Conservation (phyloP, 768 basidiomycete species). For the Naematelia aurantialba region DNA sequence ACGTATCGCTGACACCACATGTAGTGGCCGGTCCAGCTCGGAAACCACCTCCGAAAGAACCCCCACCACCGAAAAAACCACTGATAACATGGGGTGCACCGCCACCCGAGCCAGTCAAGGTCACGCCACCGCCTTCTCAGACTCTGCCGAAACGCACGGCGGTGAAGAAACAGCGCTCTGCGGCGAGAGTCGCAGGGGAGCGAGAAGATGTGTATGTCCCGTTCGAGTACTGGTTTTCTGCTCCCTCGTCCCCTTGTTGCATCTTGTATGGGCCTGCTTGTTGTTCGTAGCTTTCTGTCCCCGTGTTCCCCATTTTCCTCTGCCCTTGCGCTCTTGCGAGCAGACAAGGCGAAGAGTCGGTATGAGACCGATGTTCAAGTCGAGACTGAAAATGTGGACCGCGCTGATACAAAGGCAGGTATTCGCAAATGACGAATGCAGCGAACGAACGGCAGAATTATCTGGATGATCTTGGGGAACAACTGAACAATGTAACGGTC, state of each 20-base stretch:
- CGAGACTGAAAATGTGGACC: neutral
- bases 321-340: too few relatives aligned
- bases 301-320: too few relatives aligned
- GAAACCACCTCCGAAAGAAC: slow-evolving; percentile 34
- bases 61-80: slow-evolving; percentile 39
- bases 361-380: neutral
- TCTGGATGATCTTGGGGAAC: slow-evolving; percentile 41
- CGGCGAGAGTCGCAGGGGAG: slow-evolving; percentile 31
- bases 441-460: slow-evolving; percentile 39
- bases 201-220: slow-evolving; percentile 42
- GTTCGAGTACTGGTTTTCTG: too few relatives aligned
- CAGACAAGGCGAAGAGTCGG: neutral
- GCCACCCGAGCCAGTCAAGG: slow-evolving; percentile 27
- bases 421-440: slow-evolving; percentile 46
- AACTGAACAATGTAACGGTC: slow-evolving; percentile 34
- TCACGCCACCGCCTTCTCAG: slow-evolving; percentile 13
- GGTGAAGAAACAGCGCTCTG: slow-evolving; percentile 26
- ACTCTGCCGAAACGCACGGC: slow-evolving; percentile 34
- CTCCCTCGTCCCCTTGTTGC: too few relatives aligned
- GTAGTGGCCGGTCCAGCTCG: slow-evolving; percentile 50
- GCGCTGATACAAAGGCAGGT: too few relatives aligned
- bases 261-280: too few relatives aligned
- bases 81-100: slow-evolving; percentile 47
- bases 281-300: too few relatives aligned
- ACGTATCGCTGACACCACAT: too few relatives aligned